phyloP scores from a whole-genome alignment of 2,329 filamentous ascomycete genomes.

The Biscogniauxia mediterranea region DNA sequence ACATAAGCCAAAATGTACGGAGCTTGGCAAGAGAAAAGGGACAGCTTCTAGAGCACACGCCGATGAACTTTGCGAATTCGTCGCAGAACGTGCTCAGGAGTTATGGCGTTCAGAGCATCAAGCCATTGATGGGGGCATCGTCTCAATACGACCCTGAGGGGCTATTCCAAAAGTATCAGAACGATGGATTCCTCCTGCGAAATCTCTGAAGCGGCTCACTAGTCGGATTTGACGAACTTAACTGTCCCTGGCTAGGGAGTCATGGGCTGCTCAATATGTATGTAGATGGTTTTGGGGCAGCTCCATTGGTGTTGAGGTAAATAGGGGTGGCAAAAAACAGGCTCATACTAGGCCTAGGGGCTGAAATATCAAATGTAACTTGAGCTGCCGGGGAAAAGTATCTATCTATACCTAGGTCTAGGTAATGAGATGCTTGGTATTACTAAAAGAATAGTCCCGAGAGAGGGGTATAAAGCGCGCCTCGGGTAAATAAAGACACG shows the following conservation, averaged over 20 bases:
- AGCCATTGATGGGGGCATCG: background rate
- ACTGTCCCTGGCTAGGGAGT: background rate
- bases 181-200: background rate
- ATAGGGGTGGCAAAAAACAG: background rate
- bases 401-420: no score
- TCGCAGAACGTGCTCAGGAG: constrained; percentile 5
- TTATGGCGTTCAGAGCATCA: constrained; percentile 8
- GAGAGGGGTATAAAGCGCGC: background rate
- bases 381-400: no score
- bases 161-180: constrained; percentile 2
- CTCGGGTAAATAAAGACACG: background rate
- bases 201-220: background rate
- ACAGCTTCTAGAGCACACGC: background rate
- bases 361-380: background rate
- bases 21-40: background rate
- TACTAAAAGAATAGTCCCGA: background rate
- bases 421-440: background rate
- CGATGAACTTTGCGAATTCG: constrained; percentile 6
- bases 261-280: no score
- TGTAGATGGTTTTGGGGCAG: background rate
- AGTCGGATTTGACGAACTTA: background rate
- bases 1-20: background rate
- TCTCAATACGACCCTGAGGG: background rate
- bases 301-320: background rate
- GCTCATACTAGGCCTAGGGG: background rate